These are phyloP conservation scores for Physcomitrium patens DNA, from an alignment of 225 moss, liverwort and hornwort genomes.

Conservation along the genomic window DNA sequence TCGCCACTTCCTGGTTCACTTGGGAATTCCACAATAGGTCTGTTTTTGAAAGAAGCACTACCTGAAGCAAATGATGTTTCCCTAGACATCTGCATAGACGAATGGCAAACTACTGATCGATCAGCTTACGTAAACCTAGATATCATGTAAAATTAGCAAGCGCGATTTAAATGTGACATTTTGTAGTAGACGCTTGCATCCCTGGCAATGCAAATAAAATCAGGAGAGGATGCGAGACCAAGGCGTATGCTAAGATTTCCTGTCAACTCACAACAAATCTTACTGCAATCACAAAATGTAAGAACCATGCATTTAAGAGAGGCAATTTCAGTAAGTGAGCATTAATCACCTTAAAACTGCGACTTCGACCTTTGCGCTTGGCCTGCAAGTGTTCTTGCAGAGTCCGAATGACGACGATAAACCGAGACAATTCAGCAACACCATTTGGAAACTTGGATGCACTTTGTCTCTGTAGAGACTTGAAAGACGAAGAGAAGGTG, in stretches of 20 bases:
- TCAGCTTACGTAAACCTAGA: neutral
- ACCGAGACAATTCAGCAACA: constrained; percentile 68
- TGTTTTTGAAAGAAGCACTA: constrained; percentile 37
- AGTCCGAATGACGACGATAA: constrained; percentile 70
- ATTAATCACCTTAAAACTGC: constrained; percentile 40
- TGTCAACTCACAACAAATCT: neutral
- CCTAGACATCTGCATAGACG: constrained; percentile 32
- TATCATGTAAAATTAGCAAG: neutral
- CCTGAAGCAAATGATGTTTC: constrained; percentile 31
- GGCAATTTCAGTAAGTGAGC: neutral
- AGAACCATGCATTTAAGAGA: neutral
- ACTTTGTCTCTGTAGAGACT: constrained; percentile 19
- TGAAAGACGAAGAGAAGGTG: neutral
- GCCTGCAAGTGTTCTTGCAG: constrained; percentile 68
- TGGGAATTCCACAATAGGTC: constrained; percentile 39
- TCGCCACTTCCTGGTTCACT: constrained; percentile 22
- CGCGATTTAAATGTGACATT: neutral
- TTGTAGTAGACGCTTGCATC: neutral
- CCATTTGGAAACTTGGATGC: constrained; percentile 42
- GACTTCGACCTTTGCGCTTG: constrained; percentile 62
- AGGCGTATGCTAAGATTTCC: neutral
- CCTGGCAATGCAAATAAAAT: neutral
- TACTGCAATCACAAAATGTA: neutral
- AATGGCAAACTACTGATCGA: constrained; percentile 2
- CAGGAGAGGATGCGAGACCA: neutral